Evolutionary conservation across 805 yeast species (phyloP), one percentile per base, ranked within the genome.

Genomic region (Lipomyces yamadae): DNA sequence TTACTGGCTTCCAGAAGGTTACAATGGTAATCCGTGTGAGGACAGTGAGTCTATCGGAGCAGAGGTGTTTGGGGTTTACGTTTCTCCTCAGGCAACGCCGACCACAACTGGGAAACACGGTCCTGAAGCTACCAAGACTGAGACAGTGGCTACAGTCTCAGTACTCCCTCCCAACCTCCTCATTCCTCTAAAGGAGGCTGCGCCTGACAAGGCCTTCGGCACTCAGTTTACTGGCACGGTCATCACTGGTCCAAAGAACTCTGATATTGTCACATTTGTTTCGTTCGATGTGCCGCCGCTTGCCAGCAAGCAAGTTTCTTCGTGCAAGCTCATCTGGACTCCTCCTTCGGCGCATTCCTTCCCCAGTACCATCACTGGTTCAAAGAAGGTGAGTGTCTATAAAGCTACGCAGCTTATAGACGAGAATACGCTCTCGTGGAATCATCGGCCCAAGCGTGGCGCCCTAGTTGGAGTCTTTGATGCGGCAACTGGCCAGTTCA

Each of bases 291-390:
- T 67, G 30, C 70, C 70, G 32, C 57, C 29, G 11, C 56, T 61
- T 30, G 2, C 65, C 13, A 30, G 29, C 48, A 18, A 50, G 11
- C 32, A 58, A 8, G 70, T 61, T 34, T 45, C 55, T 37, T 58
- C 64, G 7, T 67, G 70, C 70, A 60, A 64, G 57, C 56, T 67
- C n/a, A 18, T 56, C 63, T 67, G 70, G 69, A 67, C 68, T 10
- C 65, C 69, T 34, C 69, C 70, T 33, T 61, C 70, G 6, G 53
- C 24, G 7, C 29, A n/a, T 18, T 67, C 70, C 18, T 64, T 67
- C 65, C 66, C 70, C 15, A 56, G 65, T 13, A 61, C 65, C 30
- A 48, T 67, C 61, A 42, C 63, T 13, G 70, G 70, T 56, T n/a
- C 60, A 29, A 67, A 67, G 65, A 56, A 56, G 50, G 61, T 67